phyloP scores from a whole-genome alignment of 2,329 filamentous ascomycete genomes.

The Cordyceps farinosa region DNA sequence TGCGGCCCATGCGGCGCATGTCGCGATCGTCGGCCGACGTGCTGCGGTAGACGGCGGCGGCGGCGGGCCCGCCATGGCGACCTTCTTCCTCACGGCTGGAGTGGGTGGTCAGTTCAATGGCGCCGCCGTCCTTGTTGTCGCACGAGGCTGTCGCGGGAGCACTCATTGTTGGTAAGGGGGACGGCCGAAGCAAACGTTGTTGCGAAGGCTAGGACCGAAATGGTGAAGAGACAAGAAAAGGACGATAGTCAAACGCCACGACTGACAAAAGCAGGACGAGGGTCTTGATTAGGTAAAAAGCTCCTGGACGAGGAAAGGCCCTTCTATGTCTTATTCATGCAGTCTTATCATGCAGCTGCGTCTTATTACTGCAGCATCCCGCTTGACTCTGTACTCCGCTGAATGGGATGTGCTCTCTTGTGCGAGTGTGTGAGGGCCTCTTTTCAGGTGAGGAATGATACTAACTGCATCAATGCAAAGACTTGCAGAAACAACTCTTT shows the following conservation, averaged over 20 bases:
- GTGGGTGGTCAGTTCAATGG: not conserved
- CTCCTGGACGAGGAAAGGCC: not conserved
- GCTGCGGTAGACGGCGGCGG: not conserved
- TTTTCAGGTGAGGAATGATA: too few relatives aligned
- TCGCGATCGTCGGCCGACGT: conserved; percentile 6
- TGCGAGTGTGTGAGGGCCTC: too few relatives aligned
- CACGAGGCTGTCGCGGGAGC: not conserved
- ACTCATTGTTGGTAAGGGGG: not conserved
- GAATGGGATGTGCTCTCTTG: not conserved
- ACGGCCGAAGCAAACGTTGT: not conserved
- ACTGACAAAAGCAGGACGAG: not conserved
- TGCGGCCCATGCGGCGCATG: conserved; percentile 17
- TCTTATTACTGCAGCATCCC: not conserved
- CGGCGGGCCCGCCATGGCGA: not conserved
- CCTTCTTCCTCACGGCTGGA: conserved; percentile 5
- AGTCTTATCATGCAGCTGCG: not conserved
- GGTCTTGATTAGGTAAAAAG: not conserved
- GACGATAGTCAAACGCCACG: not conserved
- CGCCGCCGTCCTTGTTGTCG: not conserved
- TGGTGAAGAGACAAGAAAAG: not conserved
- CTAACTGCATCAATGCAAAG: too few relatives aligned
- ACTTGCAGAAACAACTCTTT: too few relatives aligned
- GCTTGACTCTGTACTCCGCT: not conserved
- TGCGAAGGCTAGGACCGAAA: too few relatives aligned
- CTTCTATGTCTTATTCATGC: not conserved